phyloP scores from a whole-genome alignment of 2,329 filamentous ascomycete genomes.

The Septoria petroselini region DNA sequence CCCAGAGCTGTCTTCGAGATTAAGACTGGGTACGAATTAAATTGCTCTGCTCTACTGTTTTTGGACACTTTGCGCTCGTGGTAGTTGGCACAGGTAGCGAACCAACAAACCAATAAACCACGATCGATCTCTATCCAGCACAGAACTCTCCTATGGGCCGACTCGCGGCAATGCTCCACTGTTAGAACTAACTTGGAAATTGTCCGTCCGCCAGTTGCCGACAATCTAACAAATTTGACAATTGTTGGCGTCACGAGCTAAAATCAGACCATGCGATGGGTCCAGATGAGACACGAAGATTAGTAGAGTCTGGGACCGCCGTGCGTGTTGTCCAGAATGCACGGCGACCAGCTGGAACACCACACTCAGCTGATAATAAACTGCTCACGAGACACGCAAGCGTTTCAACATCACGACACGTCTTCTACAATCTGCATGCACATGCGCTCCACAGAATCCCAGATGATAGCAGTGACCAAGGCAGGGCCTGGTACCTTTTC shows the following conservation, averaged over 20 bases:
- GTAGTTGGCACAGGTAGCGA: neutral
- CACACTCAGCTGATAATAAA: too few relatives aligned
- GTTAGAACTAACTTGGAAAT: too few relatives aligned
- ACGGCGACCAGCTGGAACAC: too few relatives aligned
- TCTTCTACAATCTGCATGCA: neutral
- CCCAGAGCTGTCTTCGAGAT: constrained; percentile 18
- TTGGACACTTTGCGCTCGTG: neutral
- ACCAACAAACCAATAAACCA: neutral
- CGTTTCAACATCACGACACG: neutral
- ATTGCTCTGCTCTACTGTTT: constrained; percentile 11
- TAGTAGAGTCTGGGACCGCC: too few relatives aligned
- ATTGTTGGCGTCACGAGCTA: too few relatives aligned
- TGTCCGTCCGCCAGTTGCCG: neutral
- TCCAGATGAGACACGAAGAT: neutral
- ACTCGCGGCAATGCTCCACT: too few relatives aligned
- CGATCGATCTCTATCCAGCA: neutral
- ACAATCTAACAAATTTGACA: too few relatives aligned
- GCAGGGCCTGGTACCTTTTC: neutral
- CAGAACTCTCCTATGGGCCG: neutral
- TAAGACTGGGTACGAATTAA: constrained; percentile 1
- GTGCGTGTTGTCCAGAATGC: neutral
- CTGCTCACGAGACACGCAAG: neutral
- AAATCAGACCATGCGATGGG: too few relatives aligned
- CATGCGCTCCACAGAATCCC: neutral
- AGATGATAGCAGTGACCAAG: too few relatives aligned